A percentile compares a stretch with the other conserved stretches of the same genome.
Evolutionary conservation across 768 basidiomycete genomes (phyloP).

Genomic region (Flagelloscypha sp.): DNA sequence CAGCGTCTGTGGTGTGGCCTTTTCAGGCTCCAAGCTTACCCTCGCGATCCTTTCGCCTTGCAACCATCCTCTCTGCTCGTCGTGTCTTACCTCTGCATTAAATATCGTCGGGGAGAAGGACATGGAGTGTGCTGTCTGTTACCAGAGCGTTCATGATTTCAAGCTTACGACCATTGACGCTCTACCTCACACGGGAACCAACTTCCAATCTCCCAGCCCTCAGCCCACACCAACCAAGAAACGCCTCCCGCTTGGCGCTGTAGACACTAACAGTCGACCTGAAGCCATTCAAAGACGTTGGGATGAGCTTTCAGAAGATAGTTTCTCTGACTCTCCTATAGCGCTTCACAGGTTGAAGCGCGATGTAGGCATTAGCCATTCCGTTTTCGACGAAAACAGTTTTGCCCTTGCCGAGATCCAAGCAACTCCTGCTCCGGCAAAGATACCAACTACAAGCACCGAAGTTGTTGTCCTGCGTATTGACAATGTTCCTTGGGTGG

Average conservation of each 20-base stretch:
- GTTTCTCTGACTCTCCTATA: too few relatives aligned
- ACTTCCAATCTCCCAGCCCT: too few relatives aligned
- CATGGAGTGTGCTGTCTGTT: constrained; percentile 79
- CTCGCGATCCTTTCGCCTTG: constrained; percentile 71
- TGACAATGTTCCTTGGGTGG: constrained; percentile 85
- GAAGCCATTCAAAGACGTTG: too few relatives aligned
- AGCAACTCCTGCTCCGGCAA: constrained; percentile 33
- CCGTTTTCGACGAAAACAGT: constrained; percentile 26
- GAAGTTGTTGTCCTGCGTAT: constrained; percentile 65
- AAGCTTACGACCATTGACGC: constrained; percentile 30
- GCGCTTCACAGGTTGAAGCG: too few relatives aligned
- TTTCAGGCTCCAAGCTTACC: constrained; percentile 28
- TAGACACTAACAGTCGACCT: too few relatives aligned
- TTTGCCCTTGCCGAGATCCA: constrained; percentile 24
- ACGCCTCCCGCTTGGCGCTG: not conserved
- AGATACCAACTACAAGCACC: constrained; percentile 14
- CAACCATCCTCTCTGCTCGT: constrained; percentile 66
- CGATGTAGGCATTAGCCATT: too few relatives aligned
- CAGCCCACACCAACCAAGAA: too few relatives aligned
- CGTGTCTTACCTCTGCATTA: constrained; percentile 75
- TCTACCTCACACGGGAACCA: constrained; percentile 1
- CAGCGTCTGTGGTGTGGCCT: constrained; percentile 51
- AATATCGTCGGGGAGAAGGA: constrained; percentile 89
- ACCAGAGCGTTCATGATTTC: constrained; percentile 61
- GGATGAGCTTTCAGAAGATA: too few relatives aligned